Conservation (phyloP, 192 early-diverging fungal genomes). For the Backusella psychrophila region DNA sequence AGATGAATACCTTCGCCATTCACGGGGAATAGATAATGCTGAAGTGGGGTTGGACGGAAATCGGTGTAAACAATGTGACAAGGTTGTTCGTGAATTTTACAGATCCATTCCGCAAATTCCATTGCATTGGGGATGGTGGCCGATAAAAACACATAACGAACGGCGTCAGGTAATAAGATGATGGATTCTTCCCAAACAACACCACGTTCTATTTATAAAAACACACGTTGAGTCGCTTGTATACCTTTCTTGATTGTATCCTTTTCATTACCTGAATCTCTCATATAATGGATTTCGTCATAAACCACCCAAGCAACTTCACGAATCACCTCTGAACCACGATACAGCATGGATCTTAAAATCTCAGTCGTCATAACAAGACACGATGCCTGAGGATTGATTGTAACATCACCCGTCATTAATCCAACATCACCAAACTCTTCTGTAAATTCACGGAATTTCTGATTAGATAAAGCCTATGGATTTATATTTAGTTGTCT, state of each 20-base stretch:
- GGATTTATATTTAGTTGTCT: neutral
- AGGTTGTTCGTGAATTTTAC: constrained; percentile 91
- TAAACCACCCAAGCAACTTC: constrained; percentile 98
- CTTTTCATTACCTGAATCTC: constrained; percentile 69
- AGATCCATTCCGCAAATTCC: constrained; percentile 99
- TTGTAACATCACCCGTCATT: constrained; percentile 98
- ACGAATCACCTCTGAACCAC: constrained; percentile 92
- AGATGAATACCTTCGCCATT: constrained; percentile 92
- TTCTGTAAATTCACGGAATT: constrained; percentile 92
- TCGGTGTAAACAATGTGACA: constrained; percentile 99
- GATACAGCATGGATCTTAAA: constrained; percentile 95
- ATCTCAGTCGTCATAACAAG: constrained; percentile 99
- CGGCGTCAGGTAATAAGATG: constrained; percentile 90
- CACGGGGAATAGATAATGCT: constrained; percentile 94
- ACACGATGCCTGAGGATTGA: constrained; percentile 89
- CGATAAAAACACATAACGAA: constrained; percentile 93
- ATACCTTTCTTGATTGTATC: no score
- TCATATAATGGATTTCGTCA: constrained; percentile 99
- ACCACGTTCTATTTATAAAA: constrained; percentile 73
- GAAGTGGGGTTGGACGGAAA: constrained; percentile 93
- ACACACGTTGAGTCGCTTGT: no score
- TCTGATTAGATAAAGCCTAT: constrained; percentile 95
- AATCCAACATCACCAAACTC: constrained; percentile 98
- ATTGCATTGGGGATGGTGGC: constrained; percentile 99
- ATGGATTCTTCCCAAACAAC: constrained; percentile 99